These are phyloP conservation scores for Tilletia walkeri DNA, from an alignment of 1,284 basidiomycete genomes.

Conservation along the genomic window DNA sequence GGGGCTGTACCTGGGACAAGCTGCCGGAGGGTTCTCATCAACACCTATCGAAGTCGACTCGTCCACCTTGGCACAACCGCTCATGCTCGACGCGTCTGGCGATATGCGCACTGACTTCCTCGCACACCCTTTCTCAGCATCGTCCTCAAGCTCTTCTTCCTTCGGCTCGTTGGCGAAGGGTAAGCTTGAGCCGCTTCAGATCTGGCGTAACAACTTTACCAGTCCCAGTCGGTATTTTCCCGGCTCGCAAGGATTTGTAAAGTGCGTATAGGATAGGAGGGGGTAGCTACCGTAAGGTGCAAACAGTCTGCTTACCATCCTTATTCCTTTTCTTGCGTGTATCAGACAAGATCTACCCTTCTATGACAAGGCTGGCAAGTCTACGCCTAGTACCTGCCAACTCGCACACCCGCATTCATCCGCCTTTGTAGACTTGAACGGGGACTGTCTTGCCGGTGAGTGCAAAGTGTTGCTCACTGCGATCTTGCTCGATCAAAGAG, in stretches of 20 bases:
- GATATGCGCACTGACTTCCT: conserved; percentile 85
- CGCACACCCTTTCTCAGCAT: conserved; percentile 63
- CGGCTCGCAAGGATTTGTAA: conserved; percentile 25
- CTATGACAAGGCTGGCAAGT: conserved; percentile 12
- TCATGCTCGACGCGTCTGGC: conserved; percentile 80
- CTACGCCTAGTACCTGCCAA: conserved; percentile 62
- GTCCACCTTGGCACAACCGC: conserved; percentile 74
- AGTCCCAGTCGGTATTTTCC: conserved; percentile 17
- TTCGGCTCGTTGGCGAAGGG: neutral
- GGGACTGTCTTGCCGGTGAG: conserved; percentile 87
- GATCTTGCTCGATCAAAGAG: no score
- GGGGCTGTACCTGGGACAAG: conserved; percentile 12
- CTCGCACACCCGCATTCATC: conserved; percentile 87
- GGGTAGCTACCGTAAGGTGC: neutral
- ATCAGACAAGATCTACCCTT: conserved; percentile 1
- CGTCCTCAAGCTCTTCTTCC: conserved; percentile 6
- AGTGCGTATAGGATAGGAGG: neutral
- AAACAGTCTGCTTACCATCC: neutral
- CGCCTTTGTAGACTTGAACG: conserved; percentile 90
- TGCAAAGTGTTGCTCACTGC: conserved; percentile 12
- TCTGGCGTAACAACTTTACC: conserved; percentile 39
- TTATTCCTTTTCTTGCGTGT: neutral
- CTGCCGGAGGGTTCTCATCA: conserved; percentile 21
- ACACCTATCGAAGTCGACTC: conserved; percentile 62
- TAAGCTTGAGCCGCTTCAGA: conserved; percentile 31